Base-by-base conservation (phyloP, 495 filamentous ascomycete species). In the Trichoderma reesei region DNA sequence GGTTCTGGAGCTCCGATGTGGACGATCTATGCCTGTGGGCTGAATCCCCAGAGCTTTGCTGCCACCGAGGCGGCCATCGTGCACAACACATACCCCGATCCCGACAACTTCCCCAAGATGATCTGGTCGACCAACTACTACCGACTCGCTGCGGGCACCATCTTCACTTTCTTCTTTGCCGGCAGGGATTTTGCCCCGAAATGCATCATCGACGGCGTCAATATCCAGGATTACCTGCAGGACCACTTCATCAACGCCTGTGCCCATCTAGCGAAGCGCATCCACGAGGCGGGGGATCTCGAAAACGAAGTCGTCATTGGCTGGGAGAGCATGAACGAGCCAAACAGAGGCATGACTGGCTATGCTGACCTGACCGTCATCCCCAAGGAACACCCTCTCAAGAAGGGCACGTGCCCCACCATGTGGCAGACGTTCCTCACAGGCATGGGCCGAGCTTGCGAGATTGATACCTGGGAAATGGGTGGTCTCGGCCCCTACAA, bases 61-160 rank as follows among this genome's bases (percentile, higher is more conserved):
- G 86, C 84, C 33, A 98, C 93, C 16, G 89, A 96, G 74, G 95
- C 92, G 3, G 91, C 95, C 26, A 80, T 96, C 51, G 93, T 98
- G 33, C 94, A 98, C 54, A 98, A 98, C 70, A 93, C 89, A 0
- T 96, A 89, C 69, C 87, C 91, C n/a, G 82, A 96, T 41, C 90
- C 92, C 18, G 85, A 85, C 5, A 81, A 86, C 3, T 98, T 94
- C 70, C 95, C 94, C 3, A 98, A 98, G 75, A 98, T 98, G 94
- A 91, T 96, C 26, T 98, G 94, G 94, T 90, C 92, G 59, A 98
- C 94, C 31, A 98, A 98, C 70, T 98, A 98, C 70, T 88, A 85
- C 59, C 86, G 95, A 46, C 79, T 96, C 34, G 91, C 88, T 6
- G 90, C 90, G 62, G 90, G 90, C 67, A 90, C 90, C 54, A 92